Base-by-base conservation (phyloP, 2,329 filamentous ascomycete species). In the Capronia epimyces region DNA sequence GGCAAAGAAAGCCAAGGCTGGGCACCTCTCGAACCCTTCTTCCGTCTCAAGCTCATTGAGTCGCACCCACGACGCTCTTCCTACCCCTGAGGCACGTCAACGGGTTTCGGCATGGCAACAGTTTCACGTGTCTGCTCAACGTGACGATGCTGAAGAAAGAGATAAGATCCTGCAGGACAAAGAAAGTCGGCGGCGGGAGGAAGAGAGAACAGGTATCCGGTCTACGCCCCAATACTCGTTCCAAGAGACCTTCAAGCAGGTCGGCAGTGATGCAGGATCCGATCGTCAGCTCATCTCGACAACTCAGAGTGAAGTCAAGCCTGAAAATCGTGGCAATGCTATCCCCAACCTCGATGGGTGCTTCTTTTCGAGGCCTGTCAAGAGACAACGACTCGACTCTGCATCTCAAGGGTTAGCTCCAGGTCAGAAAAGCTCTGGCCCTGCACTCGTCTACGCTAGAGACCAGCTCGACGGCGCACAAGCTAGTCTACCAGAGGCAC, bases 51-150 rank as follows among this genome's bases (percentile, higher is more conserved):
- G 32, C 25, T 18, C 20, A n/a, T 15, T 16, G n/a, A 3, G 1
- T 21, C 34, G 32, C 20, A n/a, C 22, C 6, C 50, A 34, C 15
- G 45, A 56, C 37, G 51, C 43, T 10, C 16, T 50, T 22, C 53
- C 34, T n/a, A 60, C 44, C 16, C 36, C 42, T 3, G 25, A 50
- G 34, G 29, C 13, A n/a, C n/a, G n/a, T 12, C 29, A 32, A 32
- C 29, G 54, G 20, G 46, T 69, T 21, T 66, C 63, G 6, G 69
- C 68, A 1, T 73, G 69, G 70, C 65, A 69, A 20, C 65, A 65
- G 20, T 72, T 73, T 32, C 60, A 66, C 29, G 49, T 54, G 2
- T 53, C 64, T 27, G 66, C 67, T 16, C 60, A 66, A 5, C 58
- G 63, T 42, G 58, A 61, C 7, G 68, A 70, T 43, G 64, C 64